A percentile compares a stretch with the other conserved stretches of the same genome.
Evolutionary conservation across 176 grass and related monocot genomes (phyloP).

Genomic region (Metroxylon sagu): DNA sequence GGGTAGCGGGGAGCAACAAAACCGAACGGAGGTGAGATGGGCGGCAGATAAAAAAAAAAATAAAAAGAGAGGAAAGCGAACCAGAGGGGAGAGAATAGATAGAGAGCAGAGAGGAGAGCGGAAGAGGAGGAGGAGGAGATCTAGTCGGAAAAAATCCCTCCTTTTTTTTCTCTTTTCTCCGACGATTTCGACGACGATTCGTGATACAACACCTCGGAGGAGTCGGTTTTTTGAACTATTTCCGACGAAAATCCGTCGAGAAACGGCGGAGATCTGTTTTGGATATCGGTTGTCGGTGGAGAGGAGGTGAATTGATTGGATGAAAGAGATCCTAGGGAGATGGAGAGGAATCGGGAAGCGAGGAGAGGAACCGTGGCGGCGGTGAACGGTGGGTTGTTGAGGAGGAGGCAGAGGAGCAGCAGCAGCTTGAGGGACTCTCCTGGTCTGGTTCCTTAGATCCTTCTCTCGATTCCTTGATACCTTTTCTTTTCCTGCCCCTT

Average conservation of each 20-base stretch:
- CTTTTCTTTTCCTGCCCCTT: neutral
- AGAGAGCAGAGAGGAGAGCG: neutral
- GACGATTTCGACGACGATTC: neutral
- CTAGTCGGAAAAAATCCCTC: neutral
- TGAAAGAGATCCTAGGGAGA: neutral
- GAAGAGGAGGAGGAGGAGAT: neutral
- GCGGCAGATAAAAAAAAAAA: neutral
- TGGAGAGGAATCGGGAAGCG: constrained; percentile 8
- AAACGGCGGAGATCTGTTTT: neutral
- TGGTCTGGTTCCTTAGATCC: constrained; percentile 4
- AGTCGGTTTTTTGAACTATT: neutral
- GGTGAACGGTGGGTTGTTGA: constrained; percentile 1
- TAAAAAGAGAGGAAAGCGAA: constrained; percentile 5
- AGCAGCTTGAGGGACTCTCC: constrained; percentile 1
- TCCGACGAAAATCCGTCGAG: neutral
- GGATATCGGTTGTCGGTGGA: neutral
- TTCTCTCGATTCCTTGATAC: neutral
- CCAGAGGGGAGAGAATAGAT: neutral
- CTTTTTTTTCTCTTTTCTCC: neutral
- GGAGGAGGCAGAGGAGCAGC: constrained; percentile 5
- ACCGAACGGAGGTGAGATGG: neutral
- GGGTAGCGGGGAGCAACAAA: neutral
- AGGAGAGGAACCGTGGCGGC: constrained; percentile 8
- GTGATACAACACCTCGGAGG: neutral
- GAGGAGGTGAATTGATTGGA: neutral